Conservation (phyloP, 148 eudicot species). For the Chenopodium berlandieri region DNA sequence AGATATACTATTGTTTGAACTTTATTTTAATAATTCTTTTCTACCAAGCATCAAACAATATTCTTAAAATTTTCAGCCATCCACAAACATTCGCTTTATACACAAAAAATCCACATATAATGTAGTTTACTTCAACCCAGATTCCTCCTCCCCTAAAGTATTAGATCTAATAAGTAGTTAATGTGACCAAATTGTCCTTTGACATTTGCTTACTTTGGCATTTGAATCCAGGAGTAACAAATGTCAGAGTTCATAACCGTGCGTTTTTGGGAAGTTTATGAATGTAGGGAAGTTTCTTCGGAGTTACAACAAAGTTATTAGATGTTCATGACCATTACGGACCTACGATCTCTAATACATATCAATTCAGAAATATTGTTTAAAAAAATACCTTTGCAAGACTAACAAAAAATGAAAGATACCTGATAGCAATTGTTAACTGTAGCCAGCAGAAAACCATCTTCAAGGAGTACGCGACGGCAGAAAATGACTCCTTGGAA, state of each 20-base stretch:
- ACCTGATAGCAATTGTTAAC: slow-evolving; percentile 24
- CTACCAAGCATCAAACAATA: background rate
- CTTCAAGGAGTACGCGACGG: slow-evolving; percentile 30
- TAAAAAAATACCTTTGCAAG: too few relatives aligned
- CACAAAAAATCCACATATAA: background rate
- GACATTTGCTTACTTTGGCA: background rate
- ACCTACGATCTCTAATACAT: background rate
- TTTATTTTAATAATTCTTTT: background rate
- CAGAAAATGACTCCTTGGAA: slow-evolving; percentile 59
- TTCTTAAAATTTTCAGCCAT: background rate
- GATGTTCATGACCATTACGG: background rate
- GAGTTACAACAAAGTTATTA: background rate
- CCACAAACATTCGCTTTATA: background rate
- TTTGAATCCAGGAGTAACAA: slow-evolving; percentile 58
- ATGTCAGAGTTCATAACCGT: slow-evolving; percentile 22
- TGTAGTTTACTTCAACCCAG: background rate
- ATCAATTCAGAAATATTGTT: too few relatives aligned
- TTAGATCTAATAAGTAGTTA: too few relatives aligned
- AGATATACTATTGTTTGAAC: background rate
- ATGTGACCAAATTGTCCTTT: too few relatives aligned
- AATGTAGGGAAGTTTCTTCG: background rate
- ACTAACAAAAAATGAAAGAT: too few relatives aligned
- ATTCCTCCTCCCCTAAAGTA: too few relatives aligned
- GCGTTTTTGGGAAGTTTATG: background rate
- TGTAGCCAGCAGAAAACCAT: slow-evolving; percentile 42